Evolutionary conservation across 805 yeast genomes (phyloP).

Genomic region (Wickerhamomyces strasburgensis): DNA sequence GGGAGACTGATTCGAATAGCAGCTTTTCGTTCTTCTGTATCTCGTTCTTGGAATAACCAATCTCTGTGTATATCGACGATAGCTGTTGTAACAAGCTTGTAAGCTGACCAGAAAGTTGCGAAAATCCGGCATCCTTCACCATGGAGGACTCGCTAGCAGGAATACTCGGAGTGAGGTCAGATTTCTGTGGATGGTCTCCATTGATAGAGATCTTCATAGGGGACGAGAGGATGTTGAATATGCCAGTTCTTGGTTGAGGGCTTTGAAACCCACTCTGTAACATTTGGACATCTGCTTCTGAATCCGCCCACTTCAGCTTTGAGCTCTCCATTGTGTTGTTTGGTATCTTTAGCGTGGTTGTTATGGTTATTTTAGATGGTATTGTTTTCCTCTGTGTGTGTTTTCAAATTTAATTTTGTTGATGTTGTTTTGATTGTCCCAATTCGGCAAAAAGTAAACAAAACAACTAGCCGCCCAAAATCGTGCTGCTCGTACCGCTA

Average conservation of each 20-base stretch:
- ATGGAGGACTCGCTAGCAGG: conserved; percentile 3
- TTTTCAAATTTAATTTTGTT: background rate
- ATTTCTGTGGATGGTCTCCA: conserved; percentile 5
- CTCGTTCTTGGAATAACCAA: conserved; percentile 51
- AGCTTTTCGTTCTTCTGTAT: conserved; percentile 43
- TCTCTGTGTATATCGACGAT: conserved; percentile 43
- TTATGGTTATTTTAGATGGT: background rate
- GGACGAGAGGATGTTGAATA: conserved; percentile 20
- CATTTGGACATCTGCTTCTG: background rate
- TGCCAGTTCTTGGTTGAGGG: conserved; percentile 13
- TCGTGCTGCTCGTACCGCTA: too few relatives aligned
- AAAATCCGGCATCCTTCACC: conserved; percentile 10
- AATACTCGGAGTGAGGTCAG: conserved; percentile 2
- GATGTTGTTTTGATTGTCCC: conserved; percentile 14
- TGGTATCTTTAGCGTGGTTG: background rate
- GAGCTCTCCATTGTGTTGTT: background rate
- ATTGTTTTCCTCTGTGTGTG: background rate
- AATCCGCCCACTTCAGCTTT: background rate
- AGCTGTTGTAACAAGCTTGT: conserved; percentile 31
- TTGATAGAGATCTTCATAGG: conserved; percentile 21
- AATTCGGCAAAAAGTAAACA: conserved; percentile 12
- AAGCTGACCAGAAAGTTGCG: conserved; percentile 16
- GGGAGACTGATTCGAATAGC: conserved; percentile 45
- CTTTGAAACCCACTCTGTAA: conserved; percentile 11
- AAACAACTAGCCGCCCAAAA: too few relatives aligned